Percentiles rank a stretch among this genome's conserved stretches.
These are phyloP conservation scores for Potentilla sterilis DNA, from an alignment of 306 rosid genomes.

Conservation along the genomic window DNA sequence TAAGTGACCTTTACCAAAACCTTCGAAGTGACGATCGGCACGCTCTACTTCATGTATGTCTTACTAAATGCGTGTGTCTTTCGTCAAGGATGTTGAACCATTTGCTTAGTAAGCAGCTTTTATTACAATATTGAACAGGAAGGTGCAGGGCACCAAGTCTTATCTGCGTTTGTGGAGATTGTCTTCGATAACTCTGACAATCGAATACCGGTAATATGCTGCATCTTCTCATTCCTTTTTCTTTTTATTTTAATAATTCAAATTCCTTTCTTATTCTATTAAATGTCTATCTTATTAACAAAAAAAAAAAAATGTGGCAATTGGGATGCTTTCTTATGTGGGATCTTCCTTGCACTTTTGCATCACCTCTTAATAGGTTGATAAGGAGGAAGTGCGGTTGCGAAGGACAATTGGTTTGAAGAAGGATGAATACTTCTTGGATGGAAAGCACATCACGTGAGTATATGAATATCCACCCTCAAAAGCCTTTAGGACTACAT, in stretches of 20 bases:
- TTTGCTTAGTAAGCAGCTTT: background rate
- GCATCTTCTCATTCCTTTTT: background rate
- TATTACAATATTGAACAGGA: conserved; percentile 50
- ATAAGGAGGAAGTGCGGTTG: conserved; percentile 95
- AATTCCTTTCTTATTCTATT: background rate
- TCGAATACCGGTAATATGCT: conserved; percentile 79
- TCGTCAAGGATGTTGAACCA: conserved; percentile 5
- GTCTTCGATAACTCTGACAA: conserved; percentile 93
- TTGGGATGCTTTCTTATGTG: conserved; percentile 13
- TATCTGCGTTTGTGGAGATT: conserved; percentile 95
- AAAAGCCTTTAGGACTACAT: background rate
- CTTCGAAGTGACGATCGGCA: conserved; percentile 84
- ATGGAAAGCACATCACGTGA: conserved; percentile 97
- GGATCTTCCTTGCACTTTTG: background rate
- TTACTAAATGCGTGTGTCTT: conserved; percentile 13
- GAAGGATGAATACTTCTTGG: conserved; percentile 91
- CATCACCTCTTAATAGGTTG: conserved; percentile 58
- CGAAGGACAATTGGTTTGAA: conserved; percentile 85
- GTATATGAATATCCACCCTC: conserved; percentile 18
- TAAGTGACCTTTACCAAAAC: conserved; percentile 88
- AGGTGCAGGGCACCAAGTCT: conserved; percentile 93
- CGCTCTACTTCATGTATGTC: conserved; percentile 87
- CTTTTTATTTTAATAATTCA: background rate
- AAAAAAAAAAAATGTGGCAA: background rate
- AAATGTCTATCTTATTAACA: background rate